Percentiles rank a stretch among this genome's conserved stretches.
Conservation (phyloP, 1,284 basidiomycete species). For the Mixia osmundae region DNA sequence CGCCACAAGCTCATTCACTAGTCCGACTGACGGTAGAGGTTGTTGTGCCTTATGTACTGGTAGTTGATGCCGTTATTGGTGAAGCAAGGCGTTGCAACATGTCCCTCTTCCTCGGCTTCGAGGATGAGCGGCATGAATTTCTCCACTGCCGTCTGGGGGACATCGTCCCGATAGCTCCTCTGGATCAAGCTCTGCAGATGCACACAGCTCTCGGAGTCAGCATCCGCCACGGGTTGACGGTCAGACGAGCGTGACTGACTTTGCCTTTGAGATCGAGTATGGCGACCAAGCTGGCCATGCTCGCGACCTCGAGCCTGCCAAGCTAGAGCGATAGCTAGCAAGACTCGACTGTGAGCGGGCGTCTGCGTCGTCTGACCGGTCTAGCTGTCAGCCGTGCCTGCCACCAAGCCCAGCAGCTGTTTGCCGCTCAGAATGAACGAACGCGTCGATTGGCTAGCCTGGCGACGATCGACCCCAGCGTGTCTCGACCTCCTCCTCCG, state of each 20-base stretch:
- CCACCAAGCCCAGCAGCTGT: too few relatives aligned
- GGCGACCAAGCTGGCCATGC: too few relatives aligned
- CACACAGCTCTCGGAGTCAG: neutral
- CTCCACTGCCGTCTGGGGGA: slow-evolving; percentile 67
- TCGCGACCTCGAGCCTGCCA: too few relatives aligned
- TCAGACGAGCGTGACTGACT: slow-evolving; percentile 6
- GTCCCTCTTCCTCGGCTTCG: slow-evolving; percentile 92
- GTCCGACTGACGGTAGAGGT: slow-evolving; percentile 59
- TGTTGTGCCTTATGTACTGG: slow-evolving; percentile 95
- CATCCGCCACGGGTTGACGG: neutral
- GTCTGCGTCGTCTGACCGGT: too few relatives aligned
- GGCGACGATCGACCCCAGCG: too few relatives aligned
- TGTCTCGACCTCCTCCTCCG: too few relatives aligned
- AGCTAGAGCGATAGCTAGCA: too few relatives aligned
- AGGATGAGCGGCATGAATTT: slow-evolving; percentile 81
- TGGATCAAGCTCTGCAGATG: slow-evolving; percentile 62
- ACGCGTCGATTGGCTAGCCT: too few relatives aligned
- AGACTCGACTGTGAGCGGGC: too few relatives aligned
- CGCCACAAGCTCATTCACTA: neutral
- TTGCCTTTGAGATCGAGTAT: slow-evolving; percentile 95
- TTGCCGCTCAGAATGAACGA: too few relatives aligned
- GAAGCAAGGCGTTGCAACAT: slow-evolving; percentile 86
- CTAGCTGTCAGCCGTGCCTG: too few relatives aligned
- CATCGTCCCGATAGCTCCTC: slow-evolving; percentile 71
- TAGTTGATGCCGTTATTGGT: slow-evolving; percentile 84